Evolutionary conservation across 1,139 yeast species (phyloP), one percentile per base, ranked within the genome.

Genomic region (Sugiyamaella pinicola): DNA sequence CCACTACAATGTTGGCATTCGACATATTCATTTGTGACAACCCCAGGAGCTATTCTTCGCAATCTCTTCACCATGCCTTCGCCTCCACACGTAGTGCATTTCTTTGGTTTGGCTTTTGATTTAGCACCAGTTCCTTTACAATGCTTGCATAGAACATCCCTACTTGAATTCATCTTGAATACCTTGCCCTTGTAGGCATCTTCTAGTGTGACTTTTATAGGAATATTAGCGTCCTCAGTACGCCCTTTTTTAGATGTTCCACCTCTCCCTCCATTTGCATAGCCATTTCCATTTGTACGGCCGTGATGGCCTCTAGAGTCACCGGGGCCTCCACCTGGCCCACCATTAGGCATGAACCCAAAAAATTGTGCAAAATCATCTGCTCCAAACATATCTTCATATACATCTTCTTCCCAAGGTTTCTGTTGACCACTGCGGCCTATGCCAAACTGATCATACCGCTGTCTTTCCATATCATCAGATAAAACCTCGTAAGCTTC

Each of bases 131-230:
- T 55, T 10, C 97, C 98, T 48, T 76, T 73, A 70, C 98, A 91
- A 41, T 73, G 68, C 1, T 76, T 68, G 72, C 98, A 91, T 6
- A 89, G 71, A 17, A 85, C 77, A 64, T 87, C 81, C 65, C 97
- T 79, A 2, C 86, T 81, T 3, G 88, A 80, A 2, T 88, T 79
- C 64, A 88, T 81, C 66, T 88, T 86, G 58, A 89, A 78, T 13
- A 83, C 81, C 65, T 88, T 88, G 8, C 99, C 98, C 60, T 80
- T 81, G 74, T 81, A 93, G 43, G 89, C 71, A 57, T 91, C 97
- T 54, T 83, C 89, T 53, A 90, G 70, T 0, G 86, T 77, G 7
- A 90, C 83, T 6, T 78, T 80, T 8, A 86, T 80, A 37, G 82
- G 80, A 47, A 87, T 69, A 22, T 74, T 72, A 0, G 91, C 95